Base-by-base conservation (phyloP, 768 basidiomycete species). In the Neoboletus brunneissimus region DNA sequence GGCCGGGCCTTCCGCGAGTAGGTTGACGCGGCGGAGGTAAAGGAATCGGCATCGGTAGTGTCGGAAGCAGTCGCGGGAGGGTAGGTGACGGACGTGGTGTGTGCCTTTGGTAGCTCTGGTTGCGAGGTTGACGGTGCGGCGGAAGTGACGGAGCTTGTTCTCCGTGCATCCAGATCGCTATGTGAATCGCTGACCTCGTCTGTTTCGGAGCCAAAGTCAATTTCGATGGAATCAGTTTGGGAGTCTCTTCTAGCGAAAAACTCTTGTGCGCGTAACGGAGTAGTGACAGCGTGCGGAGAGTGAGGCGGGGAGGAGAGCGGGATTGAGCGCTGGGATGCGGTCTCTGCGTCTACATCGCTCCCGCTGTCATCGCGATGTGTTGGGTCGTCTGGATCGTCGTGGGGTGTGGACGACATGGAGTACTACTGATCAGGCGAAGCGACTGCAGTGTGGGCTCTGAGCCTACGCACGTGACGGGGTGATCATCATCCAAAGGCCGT, bases 251-350 rank as follows among this genome's bases (percentile, higher is more conserved):
- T 76, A 0, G 74, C 63, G 51, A 72, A 70, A 60, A 69, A 59
- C 43, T 72, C 53, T 55, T 70, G 66, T 11, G 64, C 38, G 62
- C 57, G 53, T 42, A 65, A 37, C 38, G 72, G 51, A 23, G 62
- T 56, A 51, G 48, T 40, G 35, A 58, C 46, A 20, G 73, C 75
- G 50, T 76, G 73, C 6, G 79, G 80, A 8, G 89, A 89, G 46
- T 56, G 68, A 15, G 82, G 69, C 3, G 87, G 80, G 4, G 88
- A 89, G 31, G 84, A 85, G 41, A 91, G 82, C 23, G 88, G 81
- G 49, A 91, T 87, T 1, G 90, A 91, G 40, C 80, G 83, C 64
- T 89, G 87, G 10, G 88, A 90, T 16, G 90, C 88, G 5, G 88
- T 90, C 65, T 91, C 90, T 55, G 79, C 83, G 60, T 88, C 88